phyloP scores from a whole-genome alignment of 108 stramenopile species.

The Craspedostauros australis region DNA sequence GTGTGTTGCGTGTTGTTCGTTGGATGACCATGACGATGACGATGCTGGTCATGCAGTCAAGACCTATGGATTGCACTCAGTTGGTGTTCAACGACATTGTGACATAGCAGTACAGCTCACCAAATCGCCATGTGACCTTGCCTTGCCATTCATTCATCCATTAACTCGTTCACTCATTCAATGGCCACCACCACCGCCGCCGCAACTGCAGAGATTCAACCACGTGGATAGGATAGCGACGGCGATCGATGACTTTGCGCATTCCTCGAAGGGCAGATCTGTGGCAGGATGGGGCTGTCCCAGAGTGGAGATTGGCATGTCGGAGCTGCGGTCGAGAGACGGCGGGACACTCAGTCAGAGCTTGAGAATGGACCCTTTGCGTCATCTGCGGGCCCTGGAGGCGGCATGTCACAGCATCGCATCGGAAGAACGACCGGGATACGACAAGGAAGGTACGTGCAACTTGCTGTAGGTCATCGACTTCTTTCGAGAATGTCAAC shows the following conservation, averaged over 20 bases:
- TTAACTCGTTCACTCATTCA: too few species aligned
- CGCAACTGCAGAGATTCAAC: constrained; percentile 14
- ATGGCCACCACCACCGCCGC: neutral
- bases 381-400: constrained; percentile 77
- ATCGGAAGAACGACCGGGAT: constrained; percentile 61
- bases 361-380: constrained; percentile 60
- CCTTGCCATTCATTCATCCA: too few species aligned
- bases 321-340: constrained; percentile 55
- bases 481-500: too few species aligned
- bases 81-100: too few species aligned
- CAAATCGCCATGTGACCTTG: too few species aligned
- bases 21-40: too few species aligned
- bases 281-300: constrained; percentile 54
- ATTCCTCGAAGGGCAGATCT: constrained; percentile 25
- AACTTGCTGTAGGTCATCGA: too few species aligned
- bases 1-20: too few species aligned
- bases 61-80: too few species aligned
- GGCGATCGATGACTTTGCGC: constrained; percentile 62
- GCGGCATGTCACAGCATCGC: constrained; percentile 70
- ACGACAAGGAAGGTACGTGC: constrained; percentile 57
- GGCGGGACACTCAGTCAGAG: constrained; percentile 44
- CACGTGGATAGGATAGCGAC: constrained; percentile 52
- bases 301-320: constrained; percentile 50
- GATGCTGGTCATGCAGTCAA: too few species aligned
- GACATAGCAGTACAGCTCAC: too few species aligned